Evolutionary conservation across 805 yeast species (phyloP).

Genomic region (Clavispora phyllophila): DNA sequence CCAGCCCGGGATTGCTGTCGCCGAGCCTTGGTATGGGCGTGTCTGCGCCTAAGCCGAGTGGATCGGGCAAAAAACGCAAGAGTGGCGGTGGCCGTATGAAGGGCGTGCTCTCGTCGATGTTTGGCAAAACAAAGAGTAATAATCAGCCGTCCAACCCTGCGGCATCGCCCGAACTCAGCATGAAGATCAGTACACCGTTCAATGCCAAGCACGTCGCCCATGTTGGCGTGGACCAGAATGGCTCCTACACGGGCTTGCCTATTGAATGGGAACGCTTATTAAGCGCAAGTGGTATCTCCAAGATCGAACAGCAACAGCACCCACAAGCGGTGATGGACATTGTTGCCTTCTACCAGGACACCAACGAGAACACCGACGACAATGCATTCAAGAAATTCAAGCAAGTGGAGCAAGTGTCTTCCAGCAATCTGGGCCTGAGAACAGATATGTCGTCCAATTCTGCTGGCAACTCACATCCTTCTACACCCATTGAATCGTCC

Average conservation of each 20-base stretch:
- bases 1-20: constrained; percentile 15
- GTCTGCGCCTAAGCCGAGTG: constrained; percentile 7
- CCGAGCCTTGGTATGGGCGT: constrained; percentile 20
- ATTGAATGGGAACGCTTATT: constrained; percentile 85
- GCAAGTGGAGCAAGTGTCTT: constrained; percentile 15
- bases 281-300: constrained; percentile 81
- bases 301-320: constrained; percentile 81
- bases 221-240: constrained; percentile 85
- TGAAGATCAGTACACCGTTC: constrained; percentile 84
- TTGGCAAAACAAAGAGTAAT: constrained; percentile 28
- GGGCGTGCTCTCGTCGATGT: constrained; percentile 54
- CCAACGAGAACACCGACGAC: constrained; percentile 40
- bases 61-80: constrained; percentile 21
- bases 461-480: constrained; percentile 25
- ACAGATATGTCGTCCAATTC: constrained; percentile 18
- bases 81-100: constrained; percentile 47
- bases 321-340: constrained; percentile 94
- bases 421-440: neutral
- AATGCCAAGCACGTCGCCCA: constrained; percentile 89
- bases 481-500: constrained; percentile 19
- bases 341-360: constrained; percentile 75
- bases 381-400: constrained; percentile 41
- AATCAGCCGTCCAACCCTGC: neutral
- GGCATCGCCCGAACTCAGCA: constrained; percentile 20
- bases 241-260: constrained; percentile 89